Percentiles rank a stretch among this genome's conserved stretches.
Conservation (phyloP, 2,329 filamentous ascomycete species). For the Sarocladium brachiariae region DNA sequence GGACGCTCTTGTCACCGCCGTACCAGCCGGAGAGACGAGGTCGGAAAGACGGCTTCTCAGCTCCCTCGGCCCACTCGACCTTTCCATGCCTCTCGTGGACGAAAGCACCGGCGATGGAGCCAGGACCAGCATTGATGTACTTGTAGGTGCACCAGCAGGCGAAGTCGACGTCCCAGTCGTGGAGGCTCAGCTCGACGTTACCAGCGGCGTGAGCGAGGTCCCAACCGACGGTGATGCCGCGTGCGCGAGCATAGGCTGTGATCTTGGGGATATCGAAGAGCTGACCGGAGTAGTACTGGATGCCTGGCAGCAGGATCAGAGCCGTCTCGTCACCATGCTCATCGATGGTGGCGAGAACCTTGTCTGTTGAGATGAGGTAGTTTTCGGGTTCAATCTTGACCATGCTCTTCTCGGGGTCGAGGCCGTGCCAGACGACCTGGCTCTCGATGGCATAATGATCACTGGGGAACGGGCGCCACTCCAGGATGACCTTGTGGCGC, state of each 20-base stretch:
- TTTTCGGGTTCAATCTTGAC: conserved; percentile 59
- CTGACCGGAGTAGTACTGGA: conserved; percentile 91
- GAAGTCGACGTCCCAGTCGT: conserved; percentile 89
- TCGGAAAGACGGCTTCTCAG: conserved; percentile 41
- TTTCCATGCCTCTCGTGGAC: conserved; percentile 68
- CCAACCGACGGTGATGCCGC: conserved; percentile 73
- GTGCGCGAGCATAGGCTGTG: conserved; percentile 65
- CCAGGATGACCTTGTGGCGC: conserved; percentile 74
- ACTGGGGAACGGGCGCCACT: conserved; percentile 84
- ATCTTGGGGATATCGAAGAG: conserved; percentile 77
- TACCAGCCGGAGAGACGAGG: conserved; percentile 79
- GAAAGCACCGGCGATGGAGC: conserved; percentile 72
- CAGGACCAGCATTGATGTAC: conserved; percentile 82
- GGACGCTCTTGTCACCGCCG: conserved; percentile 67
- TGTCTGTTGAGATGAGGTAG: conserved; percentile 61
- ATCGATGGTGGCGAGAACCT: conserved; percentile 68
- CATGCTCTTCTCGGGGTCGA: conserved; percentile 61
- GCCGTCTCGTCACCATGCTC: conserved; percentile 66
- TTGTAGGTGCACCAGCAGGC: conserved; percentile 94
- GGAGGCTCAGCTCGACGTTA: conserved; percentile 71
- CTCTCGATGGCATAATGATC: conserved; percentile 82
- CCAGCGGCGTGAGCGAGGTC: conserved; percentile 82
- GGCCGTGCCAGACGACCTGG: conserved; percentile 65
- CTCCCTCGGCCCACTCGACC: conserved; percentile 35
- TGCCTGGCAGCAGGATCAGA: conserved; percentile 72